Conservation (phyloP, 1,284 basidiomycete species). For the Ustilago cynodontis region DNA sequence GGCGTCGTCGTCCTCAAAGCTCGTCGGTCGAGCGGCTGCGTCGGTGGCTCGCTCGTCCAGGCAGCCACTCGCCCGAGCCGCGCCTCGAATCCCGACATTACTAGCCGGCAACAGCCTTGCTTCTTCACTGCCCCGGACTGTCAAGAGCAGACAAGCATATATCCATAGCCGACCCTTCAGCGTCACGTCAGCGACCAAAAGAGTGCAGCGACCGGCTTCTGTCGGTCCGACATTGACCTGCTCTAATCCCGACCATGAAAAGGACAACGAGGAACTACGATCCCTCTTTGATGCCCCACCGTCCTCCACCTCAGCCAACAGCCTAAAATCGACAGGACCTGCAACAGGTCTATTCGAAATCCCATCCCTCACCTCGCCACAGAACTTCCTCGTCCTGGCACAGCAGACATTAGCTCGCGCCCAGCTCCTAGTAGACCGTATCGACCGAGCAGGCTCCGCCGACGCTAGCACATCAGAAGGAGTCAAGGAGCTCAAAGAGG, state of each 20-base stretch:
- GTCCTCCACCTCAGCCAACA: conserved; percentile 40
- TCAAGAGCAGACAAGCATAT: not conserved
- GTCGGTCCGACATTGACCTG: conserved; percentile 7
- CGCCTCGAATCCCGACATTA: conserved; percentile 6
- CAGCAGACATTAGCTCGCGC: conserved; percentile 62
- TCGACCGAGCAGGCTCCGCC: conserved; percentile 51
- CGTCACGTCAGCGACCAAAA: not conserved
- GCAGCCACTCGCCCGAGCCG: conserved; percentile 5
- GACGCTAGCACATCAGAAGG: conserved; percentile 25
- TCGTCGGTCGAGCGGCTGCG: conserved; percentile 19
- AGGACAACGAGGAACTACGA: conserved; percentile 48
- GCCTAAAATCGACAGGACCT: conserved; percentile 20
- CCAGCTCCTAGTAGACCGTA: conserved; percentile 66
- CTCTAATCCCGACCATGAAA: conserved; percentile 33
- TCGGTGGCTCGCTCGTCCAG: conserved; percentile 23
- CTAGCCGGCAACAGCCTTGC: not conserved
- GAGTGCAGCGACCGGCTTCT: conserved; percentile 25
- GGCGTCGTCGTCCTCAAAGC: conserved; percentile 19
- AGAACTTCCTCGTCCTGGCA: conserved; percentile 58
- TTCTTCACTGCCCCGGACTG: not conserved
- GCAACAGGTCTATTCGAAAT: conserved; percentile 62
- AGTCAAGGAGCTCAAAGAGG: conserved; percentile 51
- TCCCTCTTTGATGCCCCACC: conserved; percentile 55
- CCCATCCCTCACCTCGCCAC: conserved; percentile 56
- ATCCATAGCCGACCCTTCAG: conserved; percentile 14